Evolutionary conservation across 371 early-diverging fungal species (phyloP), one percentile per base, ranked within the genome.

Genomic region (Mortierella sp.): DNA sequence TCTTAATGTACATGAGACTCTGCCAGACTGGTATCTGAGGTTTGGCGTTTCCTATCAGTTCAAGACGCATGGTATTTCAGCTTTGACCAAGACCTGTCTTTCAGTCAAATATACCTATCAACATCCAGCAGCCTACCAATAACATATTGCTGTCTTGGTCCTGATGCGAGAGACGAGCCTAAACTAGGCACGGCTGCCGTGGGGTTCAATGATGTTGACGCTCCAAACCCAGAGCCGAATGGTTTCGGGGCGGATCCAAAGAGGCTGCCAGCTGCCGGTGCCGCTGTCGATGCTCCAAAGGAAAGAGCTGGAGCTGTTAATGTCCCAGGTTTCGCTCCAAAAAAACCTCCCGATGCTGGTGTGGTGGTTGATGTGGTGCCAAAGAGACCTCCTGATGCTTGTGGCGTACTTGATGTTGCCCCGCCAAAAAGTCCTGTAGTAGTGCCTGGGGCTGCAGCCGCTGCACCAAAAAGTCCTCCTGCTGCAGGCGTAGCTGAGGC

Each of bases 1-100:
- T 82, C 66, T 88, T 87, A 46, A 93, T 81, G n/a, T 83, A 61
- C 49, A 87, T 81, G 21, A 92, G 61, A 23, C 82, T 81, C 39
- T 89, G 87, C 84, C 89, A 86, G 2, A 89, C 67, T 50, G 71
- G 58, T 64, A 80, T 13, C 64, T 84, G 41, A 64, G 76, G 52
- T 63, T 72, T 66, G 74, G 68, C 71, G 81, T 81, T 79, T 81
- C 82, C 62, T 82, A 71, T 31, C 61, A 14, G 71, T 63, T 13
- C 10, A 10, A 34, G 34, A 34, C 34, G 10, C 34, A 34, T 34
- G 34, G 34, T 34, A 10, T 34, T 34, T 10, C n/a, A n/a, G n/a
- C n/a, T n/a, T n/a, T n/a, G n/a, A n/a, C n/a, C n/a, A n/a, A n/a
- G n/a, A n/a, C n/a, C n/a, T n/a, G n/a, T n/a, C n/a, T n/a, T n/a